Evolutionary conservation across 768 basidiomycete genomes (phyloP).

Genomic region (Mycena amicta): DNA sequence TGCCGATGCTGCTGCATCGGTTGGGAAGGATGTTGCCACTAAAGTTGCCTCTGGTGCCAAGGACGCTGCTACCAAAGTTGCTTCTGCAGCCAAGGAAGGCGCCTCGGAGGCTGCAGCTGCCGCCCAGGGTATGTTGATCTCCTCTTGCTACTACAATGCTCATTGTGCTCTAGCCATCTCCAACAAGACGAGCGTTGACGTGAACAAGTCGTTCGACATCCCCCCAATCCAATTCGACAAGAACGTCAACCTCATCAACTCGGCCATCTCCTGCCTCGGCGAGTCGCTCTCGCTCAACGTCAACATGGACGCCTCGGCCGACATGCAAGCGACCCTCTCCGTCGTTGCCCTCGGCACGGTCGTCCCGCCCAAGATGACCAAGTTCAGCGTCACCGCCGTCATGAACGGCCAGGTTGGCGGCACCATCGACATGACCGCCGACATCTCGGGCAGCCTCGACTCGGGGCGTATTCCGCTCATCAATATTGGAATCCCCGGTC

Average conservation of each 20-base stretch:
- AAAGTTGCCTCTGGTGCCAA: conserved; percentile 2
- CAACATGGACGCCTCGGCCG: conserved; percentile 16
- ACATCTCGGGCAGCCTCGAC: background rate
- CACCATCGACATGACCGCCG: background rate
- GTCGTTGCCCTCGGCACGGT: conserved; percentile 18
- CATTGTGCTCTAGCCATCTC: no score
- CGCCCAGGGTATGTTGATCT: background rate
- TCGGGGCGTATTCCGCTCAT: background rate
- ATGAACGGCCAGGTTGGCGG: background rate
- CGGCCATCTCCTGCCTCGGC: background rate
- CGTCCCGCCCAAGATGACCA: background rate
- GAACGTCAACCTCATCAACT: conserved; percentile 13
- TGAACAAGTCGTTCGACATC: conserved; percentile 2
- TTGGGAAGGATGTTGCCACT: background rate
- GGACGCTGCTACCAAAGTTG: conserved; percentile 10
- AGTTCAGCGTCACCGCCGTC: background rate
- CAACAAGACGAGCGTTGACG: conserved; percentile 1
- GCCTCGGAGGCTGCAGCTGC: conserved; percentile 1
- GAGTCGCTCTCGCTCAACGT: background rate
- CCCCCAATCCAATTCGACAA: conserved; percentile 18
- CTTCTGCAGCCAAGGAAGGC: background rate
- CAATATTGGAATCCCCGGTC: background rate
- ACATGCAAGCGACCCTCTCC: conserved; percentile 16
- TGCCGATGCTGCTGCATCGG: background rate
- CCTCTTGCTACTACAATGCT: no score